A percentile compares a stretch with the other conserved stretches of the same genome.
These are phyloP conservation scores for Colletotrichum siamense DNA, from an alignment of 2,329 filamentous ascomycete genomes.

Conservation along the genomic window DNA sequence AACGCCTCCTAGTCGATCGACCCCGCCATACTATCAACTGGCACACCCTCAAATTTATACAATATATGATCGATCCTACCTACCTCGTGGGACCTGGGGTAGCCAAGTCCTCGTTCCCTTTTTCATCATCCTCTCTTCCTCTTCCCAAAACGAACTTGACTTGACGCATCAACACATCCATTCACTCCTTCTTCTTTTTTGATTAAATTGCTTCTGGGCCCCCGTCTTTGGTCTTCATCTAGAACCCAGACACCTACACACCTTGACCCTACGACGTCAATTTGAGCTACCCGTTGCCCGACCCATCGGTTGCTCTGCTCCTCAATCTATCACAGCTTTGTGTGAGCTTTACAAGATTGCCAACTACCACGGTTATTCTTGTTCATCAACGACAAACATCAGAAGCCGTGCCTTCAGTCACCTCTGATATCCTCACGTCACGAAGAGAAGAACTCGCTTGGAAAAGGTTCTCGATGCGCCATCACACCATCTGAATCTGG, in stretches of 20 bases:
- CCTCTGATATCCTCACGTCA: background rate
- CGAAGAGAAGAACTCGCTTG: background rate
- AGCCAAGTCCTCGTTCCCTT: constrained; percentile 24
- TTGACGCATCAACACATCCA: constrained; percentile 12
- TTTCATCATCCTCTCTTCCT: constrained; percentile 29
- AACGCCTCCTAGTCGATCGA: constrained; percentile 36
- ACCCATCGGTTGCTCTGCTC: background rate
- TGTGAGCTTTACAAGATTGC: background rate
- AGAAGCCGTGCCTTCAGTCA: background rate
- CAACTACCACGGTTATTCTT: background rate
- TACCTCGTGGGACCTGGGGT: constrained; percentile 28
- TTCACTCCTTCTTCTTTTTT: constrained; percentile 6
- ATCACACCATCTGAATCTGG: constrained; percentile 19
- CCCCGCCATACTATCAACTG: constrained; percentile 44
- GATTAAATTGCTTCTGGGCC: constrained; percentile 9
- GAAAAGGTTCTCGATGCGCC: constrained; percentile 20
- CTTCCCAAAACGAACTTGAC: constrained; percentile 23
- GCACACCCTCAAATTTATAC: constrained; percentile 43
- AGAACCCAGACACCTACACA: constrained; percentile 1
- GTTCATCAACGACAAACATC: background rate
- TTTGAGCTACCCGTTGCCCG: background rate
- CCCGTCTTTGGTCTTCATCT: constrained; percentile 2
- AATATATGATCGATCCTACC: constrained; percentile 33
- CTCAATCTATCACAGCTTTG: background rate
- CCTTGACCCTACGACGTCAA: constrained; percentile 6